Base-by-base conservation (phyloP, 768 basidiomycete species). In the Xanthoconium stramineum region DNA sequence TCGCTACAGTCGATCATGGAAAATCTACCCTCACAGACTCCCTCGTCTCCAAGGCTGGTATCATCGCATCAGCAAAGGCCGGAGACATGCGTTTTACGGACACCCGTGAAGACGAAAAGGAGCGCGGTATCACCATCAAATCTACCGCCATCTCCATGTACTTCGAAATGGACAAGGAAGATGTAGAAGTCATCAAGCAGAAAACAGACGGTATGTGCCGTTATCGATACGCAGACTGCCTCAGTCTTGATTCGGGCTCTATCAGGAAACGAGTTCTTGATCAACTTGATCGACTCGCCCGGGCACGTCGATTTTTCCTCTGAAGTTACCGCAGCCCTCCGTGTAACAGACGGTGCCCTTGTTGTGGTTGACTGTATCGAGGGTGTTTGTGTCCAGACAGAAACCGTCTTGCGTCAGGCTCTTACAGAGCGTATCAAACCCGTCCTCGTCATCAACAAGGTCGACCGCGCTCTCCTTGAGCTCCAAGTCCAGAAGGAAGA, bases 261-360 rank as follows among this genome's bases (percentile, higher is more conserved):
- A 45, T 52, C 57, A 87, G 94, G 94, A 62, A 81, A 85, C 71
- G 93, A 98, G 74, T 99, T 99, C 84, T 84, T 99, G 83, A 98
- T 99, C 83, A 99, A 99, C 80, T 78, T 99, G 79, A 98, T 99
- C 80, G 97, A 99, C 74, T 98, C 95, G 9, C 97, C 97, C 52
- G 97, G 97, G 68, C 97, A 99, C 85, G 97, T 99, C 75, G 97
- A 99, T 75, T 99, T 99, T 83, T 99, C 97, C 35, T 98, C 97
- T 50, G 97, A 99, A 77, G 97, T 99, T 67, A 99, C 97, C 3
- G 97, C 97, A 59, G 97, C 97, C 62, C 93, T 99, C 72, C 97
- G 97, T 79, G 97, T 99, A 69, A 99, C 97, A 61, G 97, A 99
- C 63, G 97, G 96, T 81, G 97, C 97, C 57, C 89, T 99, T 65